Evolutionary conservation across 2,329 filamentous ascomycete species (phyloP), one percentile per base, ranked within the genome.

Genomic region (Myriosclerotinia duriaeana): DNA sequence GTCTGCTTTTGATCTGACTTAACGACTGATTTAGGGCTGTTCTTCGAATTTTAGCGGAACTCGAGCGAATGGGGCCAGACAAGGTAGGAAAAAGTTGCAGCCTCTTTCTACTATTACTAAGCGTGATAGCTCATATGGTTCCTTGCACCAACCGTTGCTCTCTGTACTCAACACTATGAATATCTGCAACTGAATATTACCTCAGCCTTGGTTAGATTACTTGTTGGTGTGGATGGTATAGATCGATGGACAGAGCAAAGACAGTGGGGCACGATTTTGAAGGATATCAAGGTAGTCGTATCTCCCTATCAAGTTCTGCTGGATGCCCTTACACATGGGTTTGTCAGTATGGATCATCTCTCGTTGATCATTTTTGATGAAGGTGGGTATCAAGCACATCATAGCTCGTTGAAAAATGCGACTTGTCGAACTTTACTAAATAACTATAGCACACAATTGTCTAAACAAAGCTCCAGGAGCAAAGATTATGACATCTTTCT

Each of bases 321-420:
- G 1, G 86, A 90, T 78, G 87, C 86, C 20, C 79, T 90, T 62
- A 81, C 76, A 8, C 85, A 89, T 78, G 87, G 80, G 0, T 90
- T 90, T 74, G 81, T 90, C 5, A 77, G 74, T 12, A 82, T 90
- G 72, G 72, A 77, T 7, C 76, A 77, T 5, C 72, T 90, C 26
- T 80, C 84, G 26, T 76, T 90, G 44, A 77, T 89, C 9, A 80
- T 90, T 0, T 89, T 90, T 70, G 88, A 91, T 74, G 88, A 91
- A 82, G 85, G 86, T 85, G 77, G 55, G 42, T 66, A 46, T 44
- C 52, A 61, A 40, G 14, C 36, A 20, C 12, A 14, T 63, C 8
- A 44, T 48, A 11, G 36, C 8, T 42, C 4, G 40, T 22, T 12
- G 6, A 12, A 36, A 36, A 15, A 6, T 30, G 34, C 20, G 20